These are phyloP conservation scores for Cyathus striatus DNA, from an alignment of 768 basidiomycete genomes.

Conservation along the genomic window DNA sequence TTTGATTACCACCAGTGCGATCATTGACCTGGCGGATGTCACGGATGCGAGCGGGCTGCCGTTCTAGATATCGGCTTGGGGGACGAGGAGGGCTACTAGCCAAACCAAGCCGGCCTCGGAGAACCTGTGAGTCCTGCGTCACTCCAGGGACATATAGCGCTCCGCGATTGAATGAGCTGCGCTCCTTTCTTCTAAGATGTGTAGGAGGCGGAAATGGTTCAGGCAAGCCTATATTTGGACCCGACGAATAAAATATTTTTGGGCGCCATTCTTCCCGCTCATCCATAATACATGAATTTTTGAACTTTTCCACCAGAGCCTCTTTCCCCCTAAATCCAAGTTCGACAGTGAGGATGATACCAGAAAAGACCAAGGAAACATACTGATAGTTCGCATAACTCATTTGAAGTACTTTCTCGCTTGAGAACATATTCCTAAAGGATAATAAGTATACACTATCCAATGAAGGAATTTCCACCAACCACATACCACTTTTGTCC, in stretches of 20 bases:
- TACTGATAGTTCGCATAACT: slow-evolving; percentile 92
- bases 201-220: slow-evolving; percentile 84
- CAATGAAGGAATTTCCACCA: too few species aligned
- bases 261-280: slow-evolving; percentile 80
- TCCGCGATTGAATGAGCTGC: slow-evolving; percentile 75
- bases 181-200: slow-evolving; percentile 75
- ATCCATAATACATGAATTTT: slow-evolving; percentile 88
- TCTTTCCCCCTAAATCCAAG: slow-evolving; percentile 69
- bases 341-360: background rate
- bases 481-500: slow-evolving; percentile 75
- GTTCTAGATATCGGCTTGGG: too few species aligned
- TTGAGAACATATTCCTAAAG: slow-evolving; percentile 92
- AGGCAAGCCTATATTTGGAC: slow-evolving; percentile 65
- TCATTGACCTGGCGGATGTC: too few species aligned
- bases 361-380: slow-evolving; percentile 22
- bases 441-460: too few species aligned
- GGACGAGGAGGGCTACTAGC: too few species aligned
- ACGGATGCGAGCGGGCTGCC: too few species aligned
- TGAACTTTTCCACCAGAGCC: slow-evolving; percentile 87
- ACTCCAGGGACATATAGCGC: slow-evolving; percentile 57
- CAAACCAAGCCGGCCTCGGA: too few species aligned
- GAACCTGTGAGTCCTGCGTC: too few species aligned
- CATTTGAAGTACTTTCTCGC: slow-evolving; percentile 88
- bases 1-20: too few species aligned
- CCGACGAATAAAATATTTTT: slow-evolving; percentile 77